These are phyloP conservation scores for Solanum medicagineum DNA, from an alignment of 257 asterid species.

Conservation along the genomic window DNA sequence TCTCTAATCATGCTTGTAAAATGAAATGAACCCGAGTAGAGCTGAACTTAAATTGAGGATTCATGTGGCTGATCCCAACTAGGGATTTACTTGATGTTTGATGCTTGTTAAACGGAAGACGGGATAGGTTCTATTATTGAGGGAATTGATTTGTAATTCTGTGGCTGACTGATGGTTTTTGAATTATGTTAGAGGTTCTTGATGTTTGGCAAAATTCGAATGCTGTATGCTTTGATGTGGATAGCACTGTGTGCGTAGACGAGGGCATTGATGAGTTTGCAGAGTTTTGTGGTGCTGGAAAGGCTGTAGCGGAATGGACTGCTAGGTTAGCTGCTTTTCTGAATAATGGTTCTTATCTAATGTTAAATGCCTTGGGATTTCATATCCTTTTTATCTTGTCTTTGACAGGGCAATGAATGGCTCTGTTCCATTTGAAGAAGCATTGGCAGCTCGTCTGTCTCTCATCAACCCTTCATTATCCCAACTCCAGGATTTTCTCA, in stretches of 20 bases:
- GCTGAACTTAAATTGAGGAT: not conserved
- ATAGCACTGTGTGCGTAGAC: slow-evolving; percentile 89
- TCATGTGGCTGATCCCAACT: not conserved
- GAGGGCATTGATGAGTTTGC: slow-evolving; percentile 99
- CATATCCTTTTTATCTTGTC: not conserved
- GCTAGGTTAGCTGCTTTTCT: slow-evolving; percentile 35
- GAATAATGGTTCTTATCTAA: not conserved
- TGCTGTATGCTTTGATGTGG: slow-evolving; percentile 95
- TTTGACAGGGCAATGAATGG: slow-evolving; percentile 86
- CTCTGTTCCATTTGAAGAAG: slow-evolving; percentile 91
- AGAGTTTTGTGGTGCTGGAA: slow-evolving; percentile 93
- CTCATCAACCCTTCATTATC: slow-evolving; percentile 66
- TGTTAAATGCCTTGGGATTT: not conserved
- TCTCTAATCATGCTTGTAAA: not conserved
- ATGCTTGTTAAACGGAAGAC: not conserved
- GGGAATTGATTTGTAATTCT: not conserved
- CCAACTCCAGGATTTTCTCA: slow-evolving; percentile 64
- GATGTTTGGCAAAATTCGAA: slow-evolving; percentile 56
- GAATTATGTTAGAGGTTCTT: slow-evolving; percentile 53
- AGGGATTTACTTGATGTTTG: not conserved
- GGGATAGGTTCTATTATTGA: not conserved
- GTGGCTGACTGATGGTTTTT: slow-evolving; percentile 15
- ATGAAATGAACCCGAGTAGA: not conserved
- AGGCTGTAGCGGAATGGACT: slow-evolving; percentile 97
- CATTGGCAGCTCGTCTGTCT: slow-evolving; percentile 81